Evolutionary conservation across 192 early-diverging fungal genomes (phyloP), one percentile per base, ranked within the genome.

Genomic region (Coemansia sp.): DNA sequence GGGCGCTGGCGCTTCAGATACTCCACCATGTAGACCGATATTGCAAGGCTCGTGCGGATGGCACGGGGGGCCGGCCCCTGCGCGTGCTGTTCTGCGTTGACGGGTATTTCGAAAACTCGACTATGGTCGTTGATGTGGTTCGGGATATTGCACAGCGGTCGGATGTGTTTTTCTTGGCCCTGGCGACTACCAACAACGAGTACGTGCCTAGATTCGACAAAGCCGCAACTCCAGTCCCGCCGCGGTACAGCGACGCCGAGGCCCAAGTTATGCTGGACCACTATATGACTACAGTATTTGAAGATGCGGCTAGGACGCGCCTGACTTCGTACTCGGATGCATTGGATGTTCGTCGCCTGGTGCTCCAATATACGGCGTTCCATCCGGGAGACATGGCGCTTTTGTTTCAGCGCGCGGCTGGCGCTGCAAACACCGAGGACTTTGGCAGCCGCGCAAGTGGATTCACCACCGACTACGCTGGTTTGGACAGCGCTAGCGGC

Each of bases 351-450:
- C 36, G 8, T 1, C 17, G 12, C 3, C 35, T 58, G 7, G 56
- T 58, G 35, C 1, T 15, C 35, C 56, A 58, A 19, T 17, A n/a
- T 3, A 58, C 56, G 9, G n/a, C 32, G 10, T 58, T 58, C 36
- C 56, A 58, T 24, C 56, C 56, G 12, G 56, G 56, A 0, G 56
- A 58, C 6, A 39, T 58, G 56, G 56, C 31, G 32, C 56, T 58
- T 1, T 14, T 58, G 31, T 58, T 58, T 22, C 6, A 38, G 10
- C 17, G 56, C 19, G 35, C 20, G 8, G 35, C 9, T 4, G 56
- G 56, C 9, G 31, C 56, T 22, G 17, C 36, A 3, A 32, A 14
- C 10, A 37, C 37, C 19, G 11, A n/a, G 0, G 56, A 58, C 56
- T 35, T 58, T 58, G n/a, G 36, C n/a, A n/a, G 19, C 3, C 56